Evolutionary conservation across 2,329 filamentous ascomycete species (phyloP), one percentile per base, ranked within the genome.

Genomic region (Paraphoma chrysanthemicola): DNA sequence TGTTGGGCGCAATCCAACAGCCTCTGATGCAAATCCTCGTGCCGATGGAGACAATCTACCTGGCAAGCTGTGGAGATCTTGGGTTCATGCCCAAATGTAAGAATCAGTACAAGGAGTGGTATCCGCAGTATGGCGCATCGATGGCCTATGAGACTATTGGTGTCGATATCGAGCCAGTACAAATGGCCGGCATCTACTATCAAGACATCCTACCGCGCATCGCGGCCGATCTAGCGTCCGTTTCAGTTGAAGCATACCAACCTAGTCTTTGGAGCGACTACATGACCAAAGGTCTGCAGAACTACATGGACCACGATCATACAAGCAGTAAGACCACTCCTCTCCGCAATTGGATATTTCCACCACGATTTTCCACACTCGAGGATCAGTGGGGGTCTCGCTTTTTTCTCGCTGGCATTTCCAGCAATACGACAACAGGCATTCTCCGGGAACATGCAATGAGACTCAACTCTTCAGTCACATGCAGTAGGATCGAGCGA

Each of bases 401-500:
- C 17, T 33, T 18, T 33, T 57, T 53, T 17, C 42, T 57, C 2
- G 47, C 50, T 2, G 41, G 39, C 2, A 23, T 57, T 7, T 11
- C 16, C 6, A 29, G n/a, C 17, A 48, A 51, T 17, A 33, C 43
- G 17, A 44, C 55, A 2, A 62, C 59, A 2, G 59, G 59, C 3
- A 53, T 55, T 5, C 42, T 56, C 31, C 59, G 53, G 3, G 28
- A 59, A n/a, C 59, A 57, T 31, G 31, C 48, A n/a, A 57, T 59
- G 53, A 51, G 56, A 3, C 51, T 59, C 33, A 59, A 59, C 11
- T 59, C 56, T 1, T 48, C 54, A 3, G 45, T 55, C 6, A 42
- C 23, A 9, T 62, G 59, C 29, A 39, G 30, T 8, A 7, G 8
- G 6, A 49, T 49, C 16, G 47, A 49, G 23, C 23, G 23, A 23